phyloP scores from a whole-genome alignment of 768 basidiomycete genomes.

The Pleurotus salmoneostramineus region DNA sequence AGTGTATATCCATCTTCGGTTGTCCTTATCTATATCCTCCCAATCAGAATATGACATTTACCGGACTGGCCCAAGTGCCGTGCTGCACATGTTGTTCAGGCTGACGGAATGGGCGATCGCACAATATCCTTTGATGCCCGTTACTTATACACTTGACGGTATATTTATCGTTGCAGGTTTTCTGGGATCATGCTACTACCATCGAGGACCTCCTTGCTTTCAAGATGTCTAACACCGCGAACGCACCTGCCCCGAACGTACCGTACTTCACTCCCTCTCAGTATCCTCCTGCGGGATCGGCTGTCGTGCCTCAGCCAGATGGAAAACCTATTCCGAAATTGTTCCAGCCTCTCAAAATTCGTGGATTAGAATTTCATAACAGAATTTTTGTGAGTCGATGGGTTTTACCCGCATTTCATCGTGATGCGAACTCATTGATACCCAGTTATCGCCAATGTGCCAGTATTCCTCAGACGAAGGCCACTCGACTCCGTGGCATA shows the following conservation, averaged over 20 bases:
- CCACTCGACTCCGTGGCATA: slow-evolving; percentile 37
- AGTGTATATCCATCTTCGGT: too few species aligned
- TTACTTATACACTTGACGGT: neutral
- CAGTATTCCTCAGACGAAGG: slow-evolving; percentile 43
- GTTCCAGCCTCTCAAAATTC: slow-evolving; percentile 34
- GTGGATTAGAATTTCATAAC: slow-evolving; percentile 31
- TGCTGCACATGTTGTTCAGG: neutral
- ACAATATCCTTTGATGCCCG: neutral
- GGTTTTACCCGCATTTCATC: neutral
- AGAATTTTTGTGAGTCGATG: slow-evolving; percentile 29
- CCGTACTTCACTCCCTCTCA: slow-evolving; percentile 41
- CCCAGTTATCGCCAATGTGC: slow-evolving; percentile 38
- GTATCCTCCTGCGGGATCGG: slow-evolving; percentile 33
- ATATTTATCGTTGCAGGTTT: too few species aligned
- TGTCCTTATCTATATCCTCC: too few species aligned
- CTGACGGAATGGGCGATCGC: neutral
- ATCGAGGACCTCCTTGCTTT: neutral
- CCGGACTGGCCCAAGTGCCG: too few species aligned
- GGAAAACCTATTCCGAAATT: slow-evolving; percentile 29
- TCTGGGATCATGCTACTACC: too few species aligned
- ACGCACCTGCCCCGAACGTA: slow-evolving; percentile 31
- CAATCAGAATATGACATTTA: too few species aligned
- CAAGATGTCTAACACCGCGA: slow-evolving; percentile 12
- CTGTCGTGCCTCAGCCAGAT: slow-evolving; percentile 30
- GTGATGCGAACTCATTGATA: neutral